Conservation (phyloP, 2,329 filamentous ascomycete species). For the Aschersonia sp. region DNA sequence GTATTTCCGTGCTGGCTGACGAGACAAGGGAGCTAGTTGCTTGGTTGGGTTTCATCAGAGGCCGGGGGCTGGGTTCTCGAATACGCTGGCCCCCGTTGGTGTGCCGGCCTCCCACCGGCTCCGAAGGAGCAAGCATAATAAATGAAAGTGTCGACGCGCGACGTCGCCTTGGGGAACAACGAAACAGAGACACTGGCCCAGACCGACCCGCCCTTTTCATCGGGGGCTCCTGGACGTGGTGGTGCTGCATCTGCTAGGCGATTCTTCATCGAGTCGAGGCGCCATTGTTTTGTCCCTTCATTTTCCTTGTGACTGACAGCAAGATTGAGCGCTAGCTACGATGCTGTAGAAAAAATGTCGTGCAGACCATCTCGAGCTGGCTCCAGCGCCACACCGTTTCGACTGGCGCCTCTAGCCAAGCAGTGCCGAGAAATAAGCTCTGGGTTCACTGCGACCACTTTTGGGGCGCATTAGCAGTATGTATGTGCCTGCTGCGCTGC, state of each 20-base stretch:
- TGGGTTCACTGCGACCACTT: neutral
- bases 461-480: neutral
- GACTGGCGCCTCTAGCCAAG: neutral
- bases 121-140: neutral
- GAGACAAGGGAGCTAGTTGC: no score
- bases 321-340: no score
- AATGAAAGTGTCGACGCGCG: neutral
- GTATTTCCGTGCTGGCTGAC: no score
- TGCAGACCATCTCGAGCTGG: slow-evolving; percentile 1
- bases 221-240: neutral
- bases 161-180: neutral
- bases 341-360: neutral
- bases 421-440: no score
- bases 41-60: neutral
- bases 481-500: no score
- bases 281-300: no score
- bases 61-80: neutral
- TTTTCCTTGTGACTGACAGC: no score
- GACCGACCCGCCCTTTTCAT: neutral
- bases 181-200: neutral
- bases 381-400: slow-evolving; percentile 10
- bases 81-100: neutral
- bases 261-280: no score
- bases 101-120: neutral
- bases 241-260: neutral